A percentile compares a stretch with the other conserved stretches of the same genome.
phyloP scores from a whole-genome alignment of 352 stramenopile species.

The Blastocystis sp. region DNA sequence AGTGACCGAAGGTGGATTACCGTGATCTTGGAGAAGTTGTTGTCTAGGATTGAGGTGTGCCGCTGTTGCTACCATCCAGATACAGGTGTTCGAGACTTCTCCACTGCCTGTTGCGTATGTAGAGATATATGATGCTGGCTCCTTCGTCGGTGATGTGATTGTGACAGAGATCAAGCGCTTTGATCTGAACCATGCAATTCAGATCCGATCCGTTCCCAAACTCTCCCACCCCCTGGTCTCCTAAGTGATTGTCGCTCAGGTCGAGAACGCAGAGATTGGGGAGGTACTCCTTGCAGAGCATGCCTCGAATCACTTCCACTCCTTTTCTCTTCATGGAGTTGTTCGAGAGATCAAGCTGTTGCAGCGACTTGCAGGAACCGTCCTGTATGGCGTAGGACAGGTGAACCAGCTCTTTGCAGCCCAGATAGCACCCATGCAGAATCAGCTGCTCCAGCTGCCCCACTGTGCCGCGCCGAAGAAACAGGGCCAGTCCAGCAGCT shows the following conservation, averaged over 20 bases:
- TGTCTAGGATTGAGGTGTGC: conserved; percentile 1
- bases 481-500: conserved; percentile 12
- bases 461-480: conserved; percentile 1
- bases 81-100: conserved; percentile 32
- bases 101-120: conserved; percentile 44
- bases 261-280: conserved; percentile 40
- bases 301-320: conserved; percentile 28
- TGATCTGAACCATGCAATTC: conserved; percentile 33
- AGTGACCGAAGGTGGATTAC: conserved; percentile 37
- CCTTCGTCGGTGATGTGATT: conserved; percentile 67
- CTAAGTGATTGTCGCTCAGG: conserved; percentile 39
- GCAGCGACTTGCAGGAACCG: conserved; percentile 7
- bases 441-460: conserved; percentile 5
- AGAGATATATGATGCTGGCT: conserved; percentile 56
- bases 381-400: conserved; percentile 56
- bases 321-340: conserved; percentile 42
- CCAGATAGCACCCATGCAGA: conserved; percentile 16
- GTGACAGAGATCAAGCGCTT: conserved; percentile 24
- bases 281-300: conserved; percentile 33
- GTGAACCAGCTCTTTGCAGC: conserved; percentile 22
- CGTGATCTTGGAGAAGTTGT: conserved; percentile 69
- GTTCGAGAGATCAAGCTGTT: conserved; percentile 33
- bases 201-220: conserved; percentile 48
- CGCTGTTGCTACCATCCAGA: conserved; percentile 28
- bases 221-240: conserved; percentile 43